phyloP scores from a whole-genome alignment of 441 rosid species.

The Lepidium campestre region DNA sequence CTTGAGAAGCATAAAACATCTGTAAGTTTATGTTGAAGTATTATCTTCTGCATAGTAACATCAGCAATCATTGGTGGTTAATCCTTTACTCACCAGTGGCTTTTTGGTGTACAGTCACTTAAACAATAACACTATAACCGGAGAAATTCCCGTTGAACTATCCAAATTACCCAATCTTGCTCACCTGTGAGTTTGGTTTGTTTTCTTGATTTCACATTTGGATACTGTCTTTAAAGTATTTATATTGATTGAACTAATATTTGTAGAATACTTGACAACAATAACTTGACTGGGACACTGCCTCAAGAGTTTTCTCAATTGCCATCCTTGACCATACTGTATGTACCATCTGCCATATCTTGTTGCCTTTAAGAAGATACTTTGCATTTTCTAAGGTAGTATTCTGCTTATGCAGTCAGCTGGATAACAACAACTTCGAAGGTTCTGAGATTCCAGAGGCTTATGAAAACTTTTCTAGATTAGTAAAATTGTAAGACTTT shows the following conservation, averaged over 20 bases:
- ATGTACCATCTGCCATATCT: slow-evolving; percentile 16
- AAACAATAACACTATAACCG: slow-evolving; percentile 77
- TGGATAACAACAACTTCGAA: slow-evolving; percentile 77
- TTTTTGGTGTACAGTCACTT: slow-evolving; percentile 57
- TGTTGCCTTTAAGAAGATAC: neutral
- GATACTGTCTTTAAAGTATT: neutral
- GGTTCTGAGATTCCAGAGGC: slow-evolving; percentile 61
- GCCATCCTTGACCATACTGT: slow-evolving; percentile 65
- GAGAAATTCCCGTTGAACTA: slow-evolving; percentile 66
- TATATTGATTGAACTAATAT: slow-evolving; percentile 10
- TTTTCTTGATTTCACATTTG: neutral
- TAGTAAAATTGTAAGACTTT: slow-evolving; percentile 63
- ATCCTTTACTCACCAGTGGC: neutral
- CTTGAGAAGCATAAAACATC: slow-evolving; percentile 49
- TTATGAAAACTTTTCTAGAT: slow-evolving; percentile 46
- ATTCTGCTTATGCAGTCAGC: slow-evolving; percentile 52
- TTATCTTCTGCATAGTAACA: slow-evolving; percentile 18
- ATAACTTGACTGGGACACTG: slow-evolving; percentile 62
- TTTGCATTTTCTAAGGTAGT: neutral
- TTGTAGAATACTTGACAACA: slow-evolving; percentile 73
- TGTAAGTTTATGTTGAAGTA: slow-evolving; percentile 50
- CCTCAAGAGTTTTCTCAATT: slow-evolving; percentile 55
- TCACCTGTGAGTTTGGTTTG: slow-evolving; percentile 62
- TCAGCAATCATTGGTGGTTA: neutral
- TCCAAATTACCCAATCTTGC: slow-evolving; percentile 45